Base-by-base conservation (phyloP, 129 eudicot species). In the Lactuca sativa region DNA sequence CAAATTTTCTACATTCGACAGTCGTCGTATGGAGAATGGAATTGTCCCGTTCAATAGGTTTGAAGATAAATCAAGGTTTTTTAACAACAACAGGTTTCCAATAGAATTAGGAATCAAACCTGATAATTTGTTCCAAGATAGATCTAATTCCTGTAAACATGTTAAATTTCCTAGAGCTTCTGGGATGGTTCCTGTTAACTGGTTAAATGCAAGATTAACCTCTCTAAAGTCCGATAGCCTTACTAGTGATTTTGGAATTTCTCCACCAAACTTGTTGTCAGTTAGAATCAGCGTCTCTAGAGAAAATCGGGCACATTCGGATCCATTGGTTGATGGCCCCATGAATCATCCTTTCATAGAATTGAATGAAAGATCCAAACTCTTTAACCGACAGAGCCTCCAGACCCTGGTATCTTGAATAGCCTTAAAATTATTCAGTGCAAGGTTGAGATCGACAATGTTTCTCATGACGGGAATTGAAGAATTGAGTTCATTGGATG, bases 71-170 rank as follows among this genome's bases (percentile, higher is more conserved):
- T 40, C 44, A 2, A 40, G 44, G 2, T 40, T 7, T 40, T 8
- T 7, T 40, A 40, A 40, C 44, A 40, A 40, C 9, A 40, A 0
- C 44, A 40, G 44, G 44, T 40, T 40, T 40, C 44, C 44, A 7
- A 40, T 40, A 40, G 44, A 40, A 2, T 7, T 7, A 40, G 83
- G 83, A 60, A 78, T 70, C 40, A 0, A 37, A 59, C 86, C 86
- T 2, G 72, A 58, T 62, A 78, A 64, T 38, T 60, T 54, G 67
- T 82, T 82, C 21, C 62, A 13, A 1, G 77, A 69, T 49, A 82
- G 44, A 36, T 68, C 80, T 48, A 73, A 43, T 5, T 53, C 37
- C n/a, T 2, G 10, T 65, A 79, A 60, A 33, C 61, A 34, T 10
- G 56, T 66, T 54, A 79, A 44, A 17, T 61, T 64, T 51, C 74